phyloP scores from a whole-genome alignment of 495 filamentous ascomycete genomes.

The Neurospora sp. region DNA sequence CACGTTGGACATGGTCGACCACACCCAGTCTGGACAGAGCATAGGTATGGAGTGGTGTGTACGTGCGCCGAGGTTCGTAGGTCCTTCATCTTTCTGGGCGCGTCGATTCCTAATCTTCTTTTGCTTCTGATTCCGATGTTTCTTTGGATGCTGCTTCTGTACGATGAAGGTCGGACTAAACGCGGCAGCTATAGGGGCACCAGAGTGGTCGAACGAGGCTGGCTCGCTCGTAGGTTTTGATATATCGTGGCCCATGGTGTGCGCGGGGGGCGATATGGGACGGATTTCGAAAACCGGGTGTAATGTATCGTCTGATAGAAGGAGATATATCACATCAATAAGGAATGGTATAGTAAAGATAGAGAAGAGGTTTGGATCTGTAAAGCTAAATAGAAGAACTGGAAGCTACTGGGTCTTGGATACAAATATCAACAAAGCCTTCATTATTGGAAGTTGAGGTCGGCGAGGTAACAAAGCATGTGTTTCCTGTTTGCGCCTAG shows the following conservation, averaged over 20 bases:
- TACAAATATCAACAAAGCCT: neutral
- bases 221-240: neutral
- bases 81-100: neutral
- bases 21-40: neutral
- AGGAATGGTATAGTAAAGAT: neutral
- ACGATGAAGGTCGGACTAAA: neutral
- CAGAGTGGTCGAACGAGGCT: neutral
- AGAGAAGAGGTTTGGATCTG: neutral
- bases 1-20: neutral
- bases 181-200: neutral
- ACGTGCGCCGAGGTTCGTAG: neutral
- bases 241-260: neutral
- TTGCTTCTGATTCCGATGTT: neutral
- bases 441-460: neutral
- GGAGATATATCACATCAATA: neutral
- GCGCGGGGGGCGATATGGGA: neutral
- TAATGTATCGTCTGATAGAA: neutral
- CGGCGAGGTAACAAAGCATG: neutral
- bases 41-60: neutral
- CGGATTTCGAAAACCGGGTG: neutral
- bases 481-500: neutral
- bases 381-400: neutral
- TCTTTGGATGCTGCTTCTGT: neutral
- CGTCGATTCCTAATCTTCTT: neutral
- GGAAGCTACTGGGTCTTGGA: neutral